Conservation (phyloP, 129 eudicot genomes). For the Tagetes erecta region DNA sequence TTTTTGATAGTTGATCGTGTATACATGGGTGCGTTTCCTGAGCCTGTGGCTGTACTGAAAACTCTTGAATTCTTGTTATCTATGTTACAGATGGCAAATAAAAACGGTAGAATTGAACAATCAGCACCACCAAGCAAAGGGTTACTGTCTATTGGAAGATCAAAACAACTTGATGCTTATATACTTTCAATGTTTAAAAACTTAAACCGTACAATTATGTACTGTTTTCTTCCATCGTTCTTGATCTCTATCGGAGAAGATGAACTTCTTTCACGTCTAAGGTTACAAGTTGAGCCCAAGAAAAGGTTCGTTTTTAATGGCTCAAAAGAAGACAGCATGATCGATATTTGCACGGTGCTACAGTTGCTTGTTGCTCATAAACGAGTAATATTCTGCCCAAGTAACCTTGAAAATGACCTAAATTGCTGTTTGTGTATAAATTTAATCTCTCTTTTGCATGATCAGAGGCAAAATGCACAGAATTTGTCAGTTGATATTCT, state of each 20-base stretch:
- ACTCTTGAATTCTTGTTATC: slow-evolving; percentile 89
- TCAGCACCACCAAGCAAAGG: slow-evolving; percentile 74
- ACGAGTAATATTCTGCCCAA: slow-evolving; percentile 82
- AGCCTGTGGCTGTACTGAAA: slow-evolving; percentile 71
- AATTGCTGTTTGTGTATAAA: slow-evolving; percentile 85
- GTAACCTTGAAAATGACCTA: slow-evolving; percentile 79
- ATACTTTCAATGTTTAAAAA: slow-evolving; percentile 73
- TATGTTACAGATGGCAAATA: slow-evolving; percentile 94
- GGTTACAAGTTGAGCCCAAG: slow-evolving; percentile 58
- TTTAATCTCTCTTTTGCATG: slow-evolving; percentile 70
- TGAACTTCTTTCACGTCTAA: slow-evolving; percentile 67
- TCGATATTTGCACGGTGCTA: slow-evolving; percentile 70
- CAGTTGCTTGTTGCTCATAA: slow-evolving; percentile 89
- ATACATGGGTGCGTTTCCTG: slow-evolving; percentile 95
- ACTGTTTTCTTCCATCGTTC: slow-evolving; percentile 83
- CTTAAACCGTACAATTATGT: slow-evolving; percentile 73
- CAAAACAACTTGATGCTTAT: slow-evolving; percentile 87
- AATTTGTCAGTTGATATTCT: slow-evolving; percentile 75
- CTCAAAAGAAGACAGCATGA: slow-evolving; percentile 54
- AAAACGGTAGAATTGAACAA: slow-evolving; percentile 91
- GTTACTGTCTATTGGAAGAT: slow-evolving; percentile 82
- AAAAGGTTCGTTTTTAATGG: slow-evolving; percentile 34
- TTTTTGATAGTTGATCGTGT: slow-evolving; percentile 89
- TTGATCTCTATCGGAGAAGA: slow-evolving; percentile 77
- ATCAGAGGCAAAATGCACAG: slow-evolving; percentile 60